Conservation (phyloP, 331 rosid genomes). For the Pyrus hybrid region DNA sequence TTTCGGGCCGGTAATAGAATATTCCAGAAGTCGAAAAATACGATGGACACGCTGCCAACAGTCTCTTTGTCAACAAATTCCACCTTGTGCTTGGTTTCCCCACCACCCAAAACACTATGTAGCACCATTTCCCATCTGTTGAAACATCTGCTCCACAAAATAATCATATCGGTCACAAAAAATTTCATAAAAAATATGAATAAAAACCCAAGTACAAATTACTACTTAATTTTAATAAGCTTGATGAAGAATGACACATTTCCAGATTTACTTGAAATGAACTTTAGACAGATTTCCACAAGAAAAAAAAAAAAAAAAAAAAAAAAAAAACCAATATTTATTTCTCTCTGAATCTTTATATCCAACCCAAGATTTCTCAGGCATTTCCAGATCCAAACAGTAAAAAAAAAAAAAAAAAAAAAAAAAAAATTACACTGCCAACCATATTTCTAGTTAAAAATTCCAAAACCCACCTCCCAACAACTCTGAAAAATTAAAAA, state of each 20-base stretch:
- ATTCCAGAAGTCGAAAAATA: slow-evolving; percentile 37
- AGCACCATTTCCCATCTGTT: slow-evolving; percentile 67
- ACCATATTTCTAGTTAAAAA: not conserved
- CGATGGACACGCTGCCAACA: slow-evolving; percentile 50
- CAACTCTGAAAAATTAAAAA: not conserved
- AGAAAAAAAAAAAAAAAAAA: not conserved
- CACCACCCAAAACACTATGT: slow-evolving; percentile 44
- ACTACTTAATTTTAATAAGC: not conserved
- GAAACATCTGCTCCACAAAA: slow-evolving; percentile 27
- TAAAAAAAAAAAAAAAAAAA: too few species aligned
- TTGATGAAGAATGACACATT: not conserved
- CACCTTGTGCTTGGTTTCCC: slow-evolving; percentile 42
- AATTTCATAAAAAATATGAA: not conserved
- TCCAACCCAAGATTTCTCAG: not conserved
- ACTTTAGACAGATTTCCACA: not conserved
- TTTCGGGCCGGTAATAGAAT: slow-evolving; percentile 27
- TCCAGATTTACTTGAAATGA: not conserved
- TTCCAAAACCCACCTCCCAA: not conserved
- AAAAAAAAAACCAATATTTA: not conserved
- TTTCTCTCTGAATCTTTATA: too few species aligned
- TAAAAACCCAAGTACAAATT: not conserved
- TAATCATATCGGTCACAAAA: not conserved
- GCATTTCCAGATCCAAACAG: slow-evolving; percentile 9
- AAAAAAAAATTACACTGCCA: not conserved
- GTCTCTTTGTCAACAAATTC: slow-evolving; percentile 42